These are phyloP conservation scores for Silene conica DNA, from an alignment of 148 eudicot genomes.

Conservation along the genomic window DNA sequence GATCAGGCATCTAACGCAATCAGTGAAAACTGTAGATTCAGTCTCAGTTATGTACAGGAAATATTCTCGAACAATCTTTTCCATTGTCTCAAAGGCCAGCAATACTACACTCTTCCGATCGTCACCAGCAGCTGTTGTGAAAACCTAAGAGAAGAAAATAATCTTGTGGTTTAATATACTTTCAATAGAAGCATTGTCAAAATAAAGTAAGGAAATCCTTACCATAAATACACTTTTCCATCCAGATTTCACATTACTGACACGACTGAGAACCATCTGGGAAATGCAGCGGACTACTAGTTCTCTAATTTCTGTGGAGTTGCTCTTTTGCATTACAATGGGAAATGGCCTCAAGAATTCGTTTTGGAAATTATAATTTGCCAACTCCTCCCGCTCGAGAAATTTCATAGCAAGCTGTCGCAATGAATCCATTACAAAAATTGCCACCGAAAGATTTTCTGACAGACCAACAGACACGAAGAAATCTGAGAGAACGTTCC, in stretches of 20 bases:
- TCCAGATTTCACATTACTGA: constrained; percentile 90
- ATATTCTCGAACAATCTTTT: constrained; percentile 92
- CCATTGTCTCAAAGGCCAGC: constrained; percentile 96
- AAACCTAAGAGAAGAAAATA: constrained; percentile 48
- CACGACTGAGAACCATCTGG: constrained; percentile 98
- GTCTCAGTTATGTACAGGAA: constrained; percentile 92
- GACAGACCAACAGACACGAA: constrained; percentile 95
- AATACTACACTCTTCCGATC: constrained; percentile 84
- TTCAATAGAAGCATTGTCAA: neutral
- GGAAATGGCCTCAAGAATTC: constrained; percentile 95
- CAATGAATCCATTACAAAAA: constrained; percentile 98
- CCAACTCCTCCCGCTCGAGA: constrained; percentile 95
- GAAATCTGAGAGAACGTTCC: constrained; percentile 97
- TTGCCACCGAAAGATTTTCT: constrained; percentile 95
- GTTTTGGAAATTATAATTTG: constrained; percentile 96
- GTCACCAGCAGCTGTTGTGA: constrained; percentile 94
- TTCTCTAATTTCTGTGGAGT: constrained; percentile 87
- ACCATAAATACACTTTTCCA: constrained; percentile 99
- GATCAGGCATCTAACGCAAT: constrained; percentile 89
- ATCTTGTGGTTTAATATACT: neutral
- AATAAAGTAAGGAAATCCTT: constrained; percentile 15
- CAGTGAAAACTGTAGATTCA: constrained; percentile 76
- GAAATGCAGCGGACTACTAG: constrained; percentile 93
- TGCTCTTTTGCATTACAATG: constrained; percentile 87
- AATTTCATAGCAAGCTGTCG: constrained; percentile 99